Evolutionary conservation across 2,329 filamentous ascomycete genomes (phyloP).

Genomic region (Botrytis porri): DNA sequence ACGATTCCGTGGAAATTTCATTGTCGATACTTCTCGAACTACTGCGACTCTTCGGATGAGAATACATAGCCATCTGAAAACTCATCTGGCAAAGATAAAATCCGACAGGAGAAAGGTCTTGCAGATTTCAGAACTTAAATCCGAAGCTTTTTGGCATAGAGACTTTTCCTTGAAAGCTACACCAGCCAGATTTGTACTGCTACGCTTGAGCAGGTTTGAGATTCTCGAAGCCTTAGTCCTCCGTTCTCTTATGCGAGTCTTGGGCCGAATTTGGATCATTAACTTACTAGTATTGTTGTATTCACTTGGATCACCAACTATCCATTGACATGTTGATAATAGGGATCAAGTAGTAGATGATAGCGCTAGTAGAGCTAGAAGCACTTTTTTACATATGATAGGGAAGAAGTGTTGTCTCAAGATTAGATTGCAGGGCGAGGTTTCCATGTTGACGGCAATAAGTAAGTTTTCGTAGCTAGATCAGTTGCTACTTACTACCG

Average conservation of each 20-base stretch:
- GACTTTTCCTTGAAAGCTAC: not conserved
- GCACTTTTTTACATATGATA: not conserved
- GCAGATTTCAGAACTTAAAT: not conserved
- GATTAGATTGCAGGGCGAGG: too few relatives aligned
- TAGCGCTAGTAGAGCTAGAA: not conserved
- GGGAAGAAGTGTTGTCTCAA: too few relatives aligned
- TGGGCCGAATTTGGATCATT: not conserved
- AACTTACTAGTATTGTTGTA: not conserved
- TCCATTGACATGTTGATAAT: too few relatives aligned
- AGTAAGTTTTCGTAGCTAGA: not conserved
- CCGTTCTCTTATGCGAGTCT: not conserved
- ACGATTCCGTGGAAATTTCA: not conserved
- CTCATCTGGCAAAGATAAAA: not conserved
- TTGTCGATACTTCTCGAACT: not conserved
- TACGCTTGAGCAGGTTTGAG: not conserved
- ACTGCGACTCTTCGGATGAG: not conserved
- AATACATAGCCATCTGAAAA: not conserved
- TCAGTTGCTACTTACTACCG: not conserved
- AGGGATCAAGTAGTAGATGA: not conserved
- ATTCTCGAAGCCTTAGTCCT: not conserved
- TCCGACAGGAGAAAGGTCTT: accelerated
- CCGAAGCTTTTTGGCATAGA: not conserved
- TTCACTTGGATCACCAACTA: not conserved
- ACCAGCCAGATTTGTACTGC: not conserved
- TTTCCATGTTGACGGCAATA: too few relatives aligned